These are phyloP conservation scores for Candida tammaniensis DNA, from an alignment of 805 yeast genomes.

Conservation along the genomic window DNA sequence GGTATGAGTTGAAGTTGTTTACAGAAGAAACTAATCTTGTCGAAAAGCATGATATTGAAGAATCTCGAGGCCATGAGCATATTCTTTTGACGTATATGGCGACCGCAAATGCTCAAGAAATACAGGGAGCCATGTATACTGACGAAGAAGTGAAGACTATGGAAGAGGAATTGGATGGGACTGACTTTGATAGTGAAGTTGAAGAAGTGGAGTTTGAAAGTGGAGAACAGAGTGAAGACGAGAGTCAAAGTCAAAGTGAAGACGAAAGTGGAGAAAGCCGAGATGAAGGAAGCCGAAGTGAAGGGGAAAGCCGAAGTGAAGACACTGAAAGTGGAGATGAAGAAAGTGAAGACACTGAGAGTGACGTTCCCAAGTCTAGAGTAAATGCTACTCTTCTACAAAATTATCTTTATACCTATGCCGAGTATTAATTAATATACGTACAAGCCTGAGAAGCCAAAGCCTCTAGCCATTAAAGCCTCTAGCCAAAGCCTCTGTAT, in stretches of 20 bases:
- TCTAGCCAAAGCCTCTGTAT: too few species aligned
- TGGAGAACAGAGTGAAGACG: neutral
- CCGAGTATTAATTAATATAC: conserved; percentile 7
- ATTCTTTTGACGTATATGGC: conserved; percentile 15
- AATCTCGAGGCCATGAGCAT: conserved; percentile 18
- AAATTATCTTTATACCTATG: conserved; percentile 8
- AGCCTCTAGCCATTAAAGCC: too few species aligned
- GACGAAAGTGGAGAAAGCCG: conserved; percentile 4
- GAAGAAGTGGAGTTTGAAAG: neutral
- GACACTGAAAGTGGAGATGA: neutral
- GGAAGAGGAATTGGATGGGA: neutral
- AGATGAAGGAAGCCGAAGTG: conserved; percentile 1
- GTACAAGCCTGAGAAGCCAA: too few species aligned
- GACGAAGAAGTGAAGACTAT: conserved; percentile 9
- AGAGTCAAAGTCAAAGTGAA: neutral
- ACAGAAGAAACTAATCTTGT: conserved; percentile 11
- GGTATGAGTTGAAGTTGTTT: conserved; percentile 7
- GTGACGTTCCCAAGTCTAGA: too few species aligned
- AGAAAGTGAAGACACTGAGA: neutral
- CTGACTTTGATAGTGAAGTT: neutral
- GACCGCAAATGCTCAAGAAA: conserved; percentile 10
- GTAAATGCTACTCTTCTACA: conserved; percentile 3
- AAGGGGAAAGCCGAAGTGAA: neutral
- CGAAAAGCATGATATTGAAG: conserved; percentile 13
- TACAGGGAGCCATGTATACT: conserved; percentile 6